phyloP scores from a whole-genome alignment of 2,329 filamentous ascomycete genomes.

The Ceratocystis huliohia region DNA sequence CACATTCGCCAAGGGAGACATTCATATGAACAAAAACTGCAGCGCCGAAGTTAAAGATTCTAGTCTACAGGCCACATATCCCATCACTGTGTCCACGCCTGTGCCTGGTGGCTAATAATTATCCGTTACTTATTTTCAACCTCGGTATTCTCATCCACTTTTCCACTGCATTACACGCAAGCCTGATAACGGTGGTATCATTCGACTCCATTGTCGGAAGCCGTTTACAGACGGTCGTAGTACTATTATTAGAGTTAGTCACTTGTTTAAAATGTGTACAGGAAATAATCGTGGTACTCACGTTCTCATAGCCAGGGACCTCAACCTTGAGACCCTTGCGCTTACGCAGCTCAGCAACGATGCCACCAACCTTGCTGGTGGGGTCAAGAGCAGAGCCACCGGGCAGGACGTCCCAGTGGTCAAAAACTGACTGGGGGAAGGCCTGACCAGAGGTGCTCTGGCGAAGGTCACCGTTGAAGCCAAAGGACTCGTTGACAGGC shows the following conservation, averaged over 20 bases:
- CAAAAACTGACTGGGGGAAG: conserved; percentile 97
- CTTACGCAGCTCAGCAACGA: conserved; percentile 88
- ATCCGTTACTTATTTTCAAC: conserved; percentile 17
- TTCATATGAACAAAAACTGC: conserved; percentile 15
- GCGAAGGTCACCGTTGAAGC: conserved; percentile 96
- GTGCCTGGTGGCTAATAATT: conserved; percentile 12
- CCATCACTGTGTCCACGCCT: conserved; percentile 14
- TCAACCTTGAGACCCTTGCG: conserved; percentile 98
- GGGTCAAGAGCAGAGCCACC: conserved; percentile 83
- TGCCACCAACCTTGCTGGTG: conserved; percentile 66
- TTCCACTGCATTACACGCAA: conserved; percentile 19
- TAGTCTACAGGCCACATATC: conserved; percentile 19
- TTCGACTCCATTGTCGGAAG: conserved; percentile 17
- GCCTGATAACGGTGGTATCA: conserved; percentile 20
- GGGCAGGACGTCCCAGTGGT: conserved; percentile 94
- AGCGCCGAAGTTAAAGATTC: conserved; percentile 20
- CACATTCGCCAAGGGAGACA: not conserved
- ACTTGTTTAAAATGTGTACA: not conserved
- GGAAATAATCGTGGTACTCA: conserved; percentile 37
- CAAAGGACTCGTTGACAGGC: conserved; percentile 94
- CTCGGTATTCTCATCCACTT: conserved; percentile 21
- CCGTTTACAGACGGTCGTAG: conserved; percentile 21
- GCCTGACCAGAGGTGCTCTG: conserved; percentile 89
- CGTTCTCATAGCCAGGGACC: conserved; percentile 86
- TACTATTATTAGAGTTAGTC: conserved; percentile 17